Evolutionary conservation across 257 asterid species (phyloP).

Genomic region (Mentha longifolia): DNA sequence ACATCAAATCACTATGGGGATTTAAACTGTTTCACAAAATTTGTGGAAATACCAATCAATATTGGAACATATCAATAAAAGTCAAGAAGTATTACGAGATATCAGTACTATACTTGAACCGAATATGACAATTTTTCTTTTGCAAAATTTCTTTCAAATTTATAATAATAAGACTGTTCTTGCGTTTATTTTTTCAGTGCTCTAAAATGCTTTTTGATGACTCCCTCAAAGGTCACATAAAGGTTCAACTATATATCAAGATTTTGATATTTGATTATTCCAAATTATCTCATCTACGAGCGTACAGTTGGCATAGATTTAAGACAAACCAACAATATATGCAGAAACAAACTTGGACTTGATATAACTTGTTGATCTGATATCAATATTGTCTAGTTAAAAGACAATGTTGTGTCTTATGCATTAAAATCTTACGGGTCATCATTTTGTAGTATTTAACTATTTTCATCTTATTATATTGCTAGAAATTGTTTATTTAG

Average conservation of each 20-base stretch:
- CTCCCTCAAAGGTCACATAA: conserved; percentile 9
- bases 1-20: not conserved
- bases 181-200: not conserved
- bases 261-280: not conserved
- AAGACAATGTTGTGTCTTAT: not conserved
- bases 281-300: not conserved
- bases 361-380: not conserved
- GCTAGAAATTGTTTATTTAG: not conserved
- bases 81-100: not conserved
- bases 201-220: not conserved
- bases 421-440: too few relatives aligned
- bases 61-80: not conserved
- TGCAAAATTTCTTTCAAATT: not conserved
- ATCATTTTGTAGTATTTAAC: not conserved
- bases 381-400: not conserved
- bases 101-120: not conserved
- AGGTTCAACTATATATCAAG: not conserved
- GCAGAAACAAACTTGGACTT: not conserved
- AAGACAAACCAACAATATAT: not conserved
- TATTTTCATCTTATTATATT: not conserved
- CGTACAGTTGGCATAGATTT: not conserved
- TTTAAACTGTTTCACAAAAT: not conserved
- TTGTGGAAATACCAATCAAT: not conserved
- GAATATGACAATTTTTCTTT: not conserved
- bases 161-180: not conserved